Conservation (phyloP, 768 basidiomycete genomes). For the Sporobolomyces roseus region DNA sequence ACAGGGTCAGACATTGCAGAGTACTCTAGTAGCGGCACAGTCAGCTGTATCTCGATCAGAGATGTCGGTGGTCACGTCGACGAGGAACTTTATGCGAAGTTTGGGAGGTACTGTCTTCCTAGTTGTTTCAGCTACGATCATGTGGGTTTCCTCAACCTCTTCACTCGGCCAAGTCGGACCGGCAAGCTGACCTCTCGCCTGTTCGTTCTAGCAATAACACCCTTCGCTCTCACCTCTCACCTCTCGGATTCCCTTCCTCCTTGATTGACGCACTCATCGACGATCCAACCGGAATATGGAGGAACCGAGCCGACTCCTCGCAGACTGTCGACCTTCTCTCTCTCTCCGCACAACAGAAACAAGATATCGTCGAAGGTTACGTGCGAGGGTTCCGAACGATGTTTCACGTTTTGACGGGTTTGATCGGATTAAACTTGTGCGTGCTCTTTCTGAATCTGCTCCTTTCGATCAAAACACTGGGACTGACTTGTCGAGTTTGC, state of each 20-base stretch:
- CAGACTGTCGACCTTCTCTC: slow-evolving; percentile 44
- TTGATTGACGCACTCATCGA: slow-evolving; percentile 48
- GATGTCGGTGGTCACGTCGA: slow-evolving; percentile 71
- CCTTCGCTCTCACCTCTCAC: slow-evolving; percentile 44
- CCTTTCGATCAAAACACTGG: neutral
- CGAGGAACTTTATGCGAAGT: slow-evolving; percentile 65
- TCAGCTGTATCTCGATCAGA: slow-evolving; percentile 66
- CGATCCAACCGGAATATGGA: slow-evolving; percentile 52
- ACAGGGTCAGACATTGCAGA: slow-evolving; percentile 56
- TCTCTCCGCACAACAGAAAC: slow-evolving; percentile 51
- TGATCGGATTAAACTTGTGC: slow-evolving; percentile 59
- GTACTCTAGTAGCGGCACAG: slow-evolving; percentile 59
- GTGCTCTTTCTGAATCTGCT: slow-evolving; percentile 47
- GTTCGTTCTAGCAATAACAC: slow-evolving; percentile 48
- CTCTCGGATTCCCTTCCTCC: slow-evolving; percentile 7
- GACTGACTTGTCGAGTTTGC: neutral
- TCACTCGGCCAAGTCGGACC: too few species aligned
- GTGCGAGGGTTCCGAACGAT: slow-evolving; percentile 59
- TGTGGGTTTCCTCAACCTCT: slow-evolving; percentile 50
- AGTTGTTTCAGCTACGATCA: slow-evolving; percentile 61
- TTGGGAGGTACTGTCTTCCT: slow-evolving; percentile 68
- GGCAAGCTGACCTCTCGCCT: slow-evolving; percentile 49
- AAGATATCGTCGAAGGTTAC: slow-evolving; percentile 56
- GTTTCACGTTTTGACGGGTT: slow-evolving; percentile 61
- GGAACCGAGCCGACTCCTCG: slow-evolving; percentile 41